Base-by-base conservation (phyloP, 495 filamentous ascomycete species). In the Choiromyces venosus region DNA sequence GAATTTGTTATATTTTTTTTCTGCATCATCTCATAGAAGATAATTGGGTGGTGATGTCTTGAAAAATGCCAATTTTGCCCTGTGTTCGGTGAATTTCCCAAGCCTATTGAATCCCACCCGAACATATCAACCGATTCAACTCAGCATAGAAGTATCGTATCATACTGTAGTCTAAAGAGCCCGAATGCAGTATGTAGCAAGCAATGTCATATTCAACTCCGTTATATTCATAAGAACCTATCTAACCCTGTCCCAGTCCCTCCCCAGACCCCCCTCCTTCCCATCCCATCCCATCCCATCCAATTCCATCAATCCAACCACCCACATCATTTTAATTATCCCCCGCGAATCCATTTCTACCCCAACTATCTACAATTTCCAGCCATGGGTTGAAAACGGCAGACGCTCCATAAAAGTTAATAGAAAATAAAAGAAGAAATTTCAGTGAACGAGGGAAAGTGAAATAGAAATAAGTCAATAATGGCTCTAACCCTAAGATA, bases 291-390 rank as follows among this genome's bases (percentile, higher is more conserved):
- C 25, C 12, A 33, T 33, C 18, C 4, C 52, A 25, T 33, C 4
- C 52, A 25, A 18, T 33, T 56, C 46, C 46, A 46, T 46, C n/a
- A n/a, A n/a, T n/a, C 42, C 42, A 12, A 33, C 6, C 52, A 33
- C 16, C 52, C 52, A n/a, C 42, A 61, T 29, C 52, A 61, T 18
- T 61, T 61, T 14, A 61, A 61, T 61, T 61, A 61, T 25, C 52
- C 6, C 44, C 6, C 44, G 8, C 52, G 52, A 33, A 61, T 61
- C 52, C 52, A 33, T 61, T 61, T 61, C 25, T 61, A 61, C 52
- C 52, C 52, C 25, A 33, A 61, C 25, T 61, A 61, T 61, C 52
- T 61, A 61, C 52, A 61, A 61, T 61, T 33, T 61, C 52, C 52
- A 33, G 52, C 52, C 52, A 16, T 61, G 25, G 52, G 52, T 6